These are phyloP conservation scores for Aschersonia sp. DNA, from an alignment of 2,329 filamentous ascomycete genomes.

Conservation along the genomic window DNA sequence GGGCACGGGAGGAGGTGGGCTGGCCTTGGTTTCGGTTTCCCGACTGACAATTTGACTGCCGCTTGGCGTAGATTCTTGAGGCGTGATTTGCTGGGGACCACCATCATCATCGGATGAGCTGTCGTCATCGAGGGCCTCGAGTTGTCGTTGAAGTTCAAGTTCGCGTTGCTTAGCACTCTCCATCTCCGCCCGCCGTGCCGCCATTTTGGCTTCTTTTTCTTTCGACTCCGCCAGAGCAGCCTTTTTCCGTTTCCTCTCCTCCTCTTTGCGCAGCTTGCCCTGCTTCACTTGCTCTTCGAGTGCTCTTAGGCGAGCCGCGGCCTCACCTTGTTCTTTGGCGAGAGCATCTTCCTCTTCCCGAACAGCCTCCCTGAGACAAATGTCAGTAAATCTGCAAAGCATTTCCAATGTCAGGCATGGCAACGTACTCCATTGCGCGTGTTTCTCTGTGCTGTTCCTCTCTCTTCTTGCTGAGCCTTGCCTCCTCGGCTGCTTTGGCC, in stretches of 20 bases:
- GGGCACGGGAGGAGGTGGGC: constrained; percentile 38
- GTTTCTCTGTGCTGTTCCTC: constrained; percentile 62
- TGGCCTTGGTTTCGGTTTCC: constrained; percentile 36
- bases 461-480: constrained; percentile 55
- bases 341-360: constrained; percentile 67
- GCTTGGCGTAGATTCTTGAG: constrained; percentile 39
- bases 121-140: constrained; percentile 61
- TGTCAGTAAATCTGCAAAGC: constrained; percentile 11
- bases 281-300: constrained; percentile 88
- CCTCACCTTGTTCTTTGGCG: constrained; percentile 62
- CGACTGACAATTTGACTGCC: constrained; percentile 37
- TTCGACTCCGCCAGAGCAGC: constrained; percentile 74
- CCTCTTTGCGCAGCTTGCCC: constrained; percentile 89
- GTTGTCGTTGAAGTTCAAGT: constrained; percentile 73
- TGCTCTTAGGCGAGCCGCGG: constrained; percentile 69
- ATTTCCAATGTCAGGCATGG: background rate
- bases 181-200: constrained; percentile 76
- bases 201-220: constrained; percentile 74
- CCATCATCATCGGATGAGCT: constrained; percentile 70
- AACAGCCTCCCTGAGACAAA: constrained; percentile 49
- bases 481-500: constrained; percentile 48
- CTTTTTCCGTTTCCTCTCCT: constrained; percentile 87
- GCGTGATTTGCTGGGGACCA: constrained; percentile 53
- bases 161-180: constrained; percentile 85
- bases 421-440: constrained; percentile 67